These are phyloP conservation scores for Verticillium tricorpus DNA, from an alignment of 2,329 filamentous ascomycete genomes.

Conservation along the genomic window DNA sequence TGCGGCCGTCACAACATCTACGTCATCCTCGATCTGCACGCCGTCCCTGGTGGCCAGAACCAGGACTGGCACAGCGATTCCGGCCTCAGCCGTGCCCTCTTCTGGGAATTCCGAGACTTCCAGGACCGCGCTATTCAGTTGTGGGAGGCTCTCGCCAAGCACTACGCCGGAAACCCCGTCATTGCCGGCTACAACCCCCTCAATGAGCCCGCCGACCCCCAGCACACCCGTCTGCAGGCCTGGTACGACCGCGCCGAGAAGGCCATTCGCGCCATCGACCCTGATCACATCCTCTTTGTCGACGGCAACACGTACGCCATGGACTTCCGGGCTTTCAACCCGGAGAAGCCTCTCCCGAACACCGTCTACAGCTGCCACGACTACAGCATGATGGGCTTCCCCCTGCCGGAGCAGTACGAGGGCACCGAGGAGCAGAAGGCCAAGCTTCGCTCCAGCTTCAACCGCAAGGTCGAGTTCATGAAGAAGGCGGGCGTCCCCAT, in stretches of 20 bases:
- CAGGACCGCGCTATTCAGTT: slow-evolving; percentile 40
- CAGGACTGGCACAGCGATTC: slow-evolving; percentile 43
- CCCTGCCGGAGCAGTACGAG: slow-evolving; percentile 30
- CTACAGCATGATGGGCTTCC: slow-evolving; percentile 48
- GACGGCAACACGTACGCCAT: slow-evolving; percentile 52
- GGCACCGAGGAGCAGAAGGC: slow-evolving; percentile 35
- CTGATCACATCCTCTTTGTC: slow-evolving; percentile 44
- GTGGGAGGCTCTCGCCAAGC: slow-evolving; percentile 35
- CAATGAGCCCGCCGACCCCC: slow-evolving; percentile 25
- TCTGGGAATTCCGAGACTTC: slow-evolving; percentile 42
- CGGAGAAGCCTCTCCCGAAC: slow-evolving; percentile 37
- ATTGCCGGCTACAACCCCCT: slow-evolving; percentile 36
- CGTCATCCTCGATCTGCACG: slow-evolving; percentile 39
- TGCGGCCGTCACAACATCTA: slow-evolving; percentile 38
- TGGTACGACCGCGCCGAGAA: slow-evolving; percentile 36
- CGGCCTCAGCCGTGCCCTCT: slow-evolving; percentile 30
- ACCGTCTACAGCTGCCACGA: slow-evolving; percentile 50
- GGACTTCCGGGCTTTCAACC: slow-evolving; percentile 38
- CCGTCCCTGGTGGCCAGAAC: slow-evolving; percentile 40
- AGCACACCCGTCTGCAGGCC: slow-evolving; percentile 26
- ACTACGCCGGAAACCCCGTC: slow-evolving; percentile 36
- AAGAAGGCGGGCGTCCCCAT: slow-evolving; percentile 32
- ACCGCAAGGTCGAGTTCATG: slow-evolving; percentile 40
- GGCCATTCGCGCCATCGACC: slow-evolving; percentile 34
- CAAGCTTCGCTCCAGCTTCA: slow-evolving; percentile 32